These are phyloP conservation scores for Potentilla sterilis DNA, from an alignment of 306 rosid species.

Conservation along the genomic window DNA sequence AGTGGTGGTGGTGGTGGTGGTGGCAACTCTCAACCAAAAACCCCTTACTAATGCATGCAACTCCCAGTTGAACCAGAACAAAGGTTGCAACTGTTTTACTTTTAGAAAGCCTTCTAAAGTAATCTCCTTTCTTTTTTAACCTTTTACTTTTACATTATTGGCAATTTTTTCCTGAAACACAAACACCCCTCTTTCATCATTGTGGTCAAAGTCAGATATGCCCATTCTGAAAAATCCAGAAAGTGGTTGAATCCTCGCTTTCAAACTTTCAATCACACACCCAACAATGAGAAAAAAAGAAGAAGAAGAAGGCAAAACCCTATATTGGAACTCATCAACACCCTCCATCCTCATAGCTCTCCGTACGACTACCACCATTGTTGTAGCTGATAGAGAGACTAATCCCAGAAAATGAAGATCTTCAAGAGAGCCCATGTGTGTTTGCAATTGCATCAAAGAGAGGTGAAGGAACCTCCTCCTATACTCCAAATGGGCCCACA, in stretches of 20 bases:
- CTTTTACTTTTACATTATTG: conserved; percentile 9
- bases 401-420: neutral
- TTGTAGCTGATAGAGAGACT: conserved; percentile 23
- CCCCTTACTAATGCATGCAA: neutral
- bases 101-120: conserved; percentile 13
- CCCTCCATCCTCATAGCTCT: conserved; percentile 15
- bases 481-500: conserved; percentile 32
- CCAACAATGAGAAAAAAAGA: conserved; percentile 9
- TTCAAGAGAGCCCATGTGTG: neutral
- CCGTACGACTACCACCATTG: conserved; percentile 5
- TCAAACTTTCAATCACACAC: conserved; percentile 27
- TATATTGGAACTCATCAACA: conserved; percentile 69
- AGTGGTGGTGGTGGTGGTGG: conserved; percentile 26
- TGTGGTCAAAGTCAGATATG: conserved; percentile 58
- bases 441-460: neutral
- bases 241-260: conserved; percentile 37
- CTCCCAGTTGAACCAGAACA: conserved; percentile 9
- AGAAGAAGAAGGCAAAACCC: conserved; percentile 31
- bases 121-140: neutral
- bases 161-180: conserved; percentile 5
- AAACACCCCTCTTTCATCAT: conserved; percentile 34
- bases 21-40: conserved; percentile 6
- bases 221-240: conserved; percentile 44
- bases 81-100: conserved; percentile 16
- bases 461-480: neutral